Base-by-base conservation (phyloP, 163 green algal genomes). In the Coccomyxa subellipsoidea region DNA sequence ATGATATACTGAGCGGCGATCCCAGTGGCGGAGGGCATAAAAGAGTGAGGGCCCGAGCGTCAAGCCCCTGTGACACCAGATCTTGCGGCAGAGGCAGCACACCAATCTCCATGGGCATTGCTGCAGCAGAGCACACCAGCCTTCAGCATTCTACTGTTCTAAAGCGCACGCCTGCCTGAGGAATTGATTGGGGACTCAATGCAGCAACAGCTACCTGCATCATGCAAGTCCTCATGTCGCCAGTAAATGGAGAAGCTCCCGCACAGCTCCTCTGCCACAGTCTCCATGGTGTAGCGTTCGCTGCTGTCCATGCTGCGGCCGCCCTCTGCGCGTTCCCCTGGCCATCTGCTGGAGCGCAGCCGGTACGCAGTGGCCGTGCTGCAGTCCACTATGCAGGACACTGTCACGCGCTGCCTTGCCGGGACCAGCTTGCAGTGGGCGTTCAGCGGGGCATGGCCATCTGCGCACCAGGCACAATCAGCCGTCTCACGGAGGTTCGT, bases 11-110 rank as follows among this genome's bases (percentile, higher is more conserved):
- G 54, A 73, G 66, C 1, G 66, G 66, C 8, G 66, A 73, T 73
- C 66, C 66, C n/a, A 87, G 40, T 12, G 54, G 77, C 18, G 37
- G 72, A 15, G 83, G 81, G n/a, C 76, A 40, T 32, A 89, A 72
- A 38, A 86, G 77, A 0, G 78, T 71, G 76, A 86, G 59, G 25
- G 53, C 54, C 34, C 25, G 35, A 25, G 70, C 71, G 6, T 40
- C 82, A 0, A 89, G 76, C 2, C 80, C 83, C 0, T 77, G 77
- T 29, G 54, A 85, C 25, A 88, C 76, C 38, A 86, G 59, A 0
- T 83, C 83, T 31, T 77, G 69, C 77, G 83, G 76, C 32, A 89
- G 79, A 4, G 81, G 86, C 21, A 84, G 69, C 0, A 38, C 70
- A 5, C 85, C 85, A 32, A 86, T 54, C 34, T 81, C 78, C 34